Base-by-base conservation (phyloP, 805 yeast genomes). In the Deakozyma indianensis region DNA sequence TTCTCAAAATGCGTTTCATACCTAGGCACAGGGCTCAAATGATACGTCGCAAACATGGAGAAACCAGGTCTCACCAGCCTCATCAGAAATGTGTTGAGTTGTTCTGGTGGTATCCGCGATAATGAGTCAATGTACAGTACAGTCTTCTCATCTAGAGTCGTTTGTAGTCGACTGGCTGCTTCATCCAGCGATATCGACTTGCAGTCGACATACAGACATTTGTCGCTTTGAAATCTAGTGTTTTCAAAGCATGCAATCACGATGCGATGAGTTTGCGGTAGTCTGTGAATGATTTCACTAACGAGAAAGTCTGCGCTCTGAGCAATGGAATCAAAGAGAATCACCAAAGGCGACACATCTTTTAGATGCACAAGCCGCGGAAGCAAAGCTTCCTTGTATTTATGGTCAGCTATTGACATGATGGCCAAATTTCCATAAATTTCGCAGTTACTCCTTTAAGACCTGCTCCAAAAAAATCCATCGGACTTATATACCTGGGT, bases 301-400 rank as follows among this genome's bases (percentile, higher is more conserved):
- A 83, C 55, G 11, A 88, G 60, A 41, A 65, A 54, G 24, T 63
- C 53, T 0, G 86, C 75, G 0, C 92, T 75, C 59, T 88, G 96
- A 0, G 72, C 66, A 7, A 86, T 61, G 1, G 83, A 70, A 58
- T 92, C 97, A 5, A 74, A 56, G 3, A 82, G 66, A 3, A 90
- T 67, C 2, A 85, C 60, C 45, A 90, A 74, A 0, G 95, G 94
- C 0, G 90, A 73, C 21, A 62, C 61, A 55, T 92, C 97, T 51
- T 79, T 83, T 44, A 84, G 63, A 2, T 78, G 62, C 2, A 92
- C 60, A 4, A 85, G 65, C 48, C 97, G 65, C 41, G 71, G 76
- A 46, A 88, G 66, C 3, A 87, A 65, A 25, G n/a, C 71, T 50
- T 38, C 66, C 57, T 56, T 54, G 38, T 58, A 59, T 46, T 58